Conservation (phyloP, 495 filamentous ascomycete species). For the Lindgomyces ingoldianus region DNA sequence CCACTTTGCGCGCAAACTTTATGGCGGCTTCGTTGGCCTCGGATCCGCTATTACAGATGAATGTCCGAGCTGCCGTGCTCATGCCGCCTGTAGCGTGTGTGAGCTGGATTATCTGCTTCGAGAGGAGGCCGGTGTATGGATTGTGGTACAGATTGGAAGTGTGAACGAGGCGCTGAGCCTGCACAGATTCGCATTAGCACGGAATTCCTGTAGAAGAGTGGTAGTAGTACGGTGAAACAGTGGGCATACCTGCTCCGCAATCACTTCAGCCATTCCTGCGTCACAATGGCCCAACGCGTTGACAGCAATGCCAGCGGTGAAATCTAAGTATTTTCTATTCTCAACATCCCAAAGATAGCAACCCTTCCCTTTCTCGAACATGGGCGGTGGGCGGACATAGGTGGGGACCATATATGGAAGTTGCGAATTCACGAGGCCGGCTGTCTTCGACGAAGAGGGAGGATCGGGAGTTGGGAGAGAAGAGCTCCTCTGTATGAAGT, state of each 20-base stretch:
- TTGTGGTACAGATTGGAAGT: constrained; percentile 96
- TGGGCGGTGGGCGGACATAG: constrained; percentile 84
- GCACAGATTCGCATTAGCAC: constrained; percentile 1
- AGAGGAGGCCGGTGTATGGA: constrained; percentile 85
- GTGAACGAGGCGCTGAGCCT: constrained; percentile 80
- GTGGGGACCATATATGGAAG: constrained; percentile 90
- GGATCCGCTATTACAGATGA: constrained; percentile 90
- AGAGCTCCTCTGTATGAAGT: constrained; percentile 57
- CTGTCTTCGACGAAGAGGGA: constrained; percentile 69
- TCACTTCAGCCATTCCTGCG: constrained; percentile 64
- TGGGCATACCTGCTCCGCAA: constrained; percentile 68
- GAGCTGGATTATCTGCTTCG: constrained; percentile 75
- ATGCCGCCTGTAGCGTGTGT: constrained; percentile 76
- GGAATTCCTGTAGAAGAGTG: background rate
- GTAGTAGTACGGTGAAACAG: background rate
- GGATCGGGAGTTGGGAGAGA: constrained; percentile 77
- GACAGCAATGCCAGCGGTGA: constrained; percentile 95
- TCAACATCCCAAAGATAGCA: constrained; percentile 89
- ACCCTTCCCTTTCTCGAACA: constrained; percentile 85
- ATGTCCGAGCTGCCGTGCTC: constrained; percentile 76
- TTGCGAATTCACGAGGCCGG: constrained; percentile 69
- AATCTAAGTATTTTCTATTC: constrained; percentile 84
- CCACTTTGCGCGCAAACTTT: constrained; percentile 92
- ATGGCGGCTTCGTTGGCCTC: constrained; percentile 98
- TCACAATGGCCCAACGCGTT: constrained; percentile 90